phyloP scores from a whole-genome alignment of 257 asterid species.

The Solanum dulcamara region DNA sequence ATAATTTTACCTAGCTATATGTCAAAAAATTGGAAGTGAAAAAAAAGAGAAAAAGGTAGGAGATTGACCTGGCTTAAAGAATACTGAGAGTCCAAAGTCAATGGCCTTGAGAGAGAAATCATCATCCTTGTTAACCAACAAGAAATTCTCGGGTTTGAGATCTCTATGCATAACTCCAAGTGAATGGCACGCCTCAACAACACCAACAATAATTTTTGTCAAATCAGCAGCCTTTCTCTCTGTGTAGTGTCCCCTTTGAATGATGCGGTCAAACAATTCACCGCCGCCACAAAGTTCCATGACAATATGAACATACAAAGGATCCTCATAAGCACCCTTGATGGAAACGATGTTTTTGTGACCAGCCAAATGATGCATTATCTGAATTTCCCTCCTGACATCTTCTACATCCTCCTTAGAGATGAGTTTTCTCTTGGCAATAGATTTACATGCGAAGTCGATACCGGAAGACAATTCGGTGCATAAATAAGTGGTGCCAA shows the following conservation, averaged over 20 bases:
- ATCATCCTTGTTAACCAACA: conserved; percentile 79
- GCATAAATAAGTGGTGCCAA: conserved; percentile 74
- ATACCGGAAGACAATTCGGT: conserved; percentile 46
- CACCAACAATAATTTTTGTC: conserved; percentile 80
- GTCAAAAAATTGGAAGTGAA: not conserved
- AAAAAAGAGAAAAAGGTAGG: not conserved
- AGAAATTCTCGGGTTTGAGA: conserved; percentile 87
- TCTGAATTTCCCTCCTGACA: conserved; percentile 93
- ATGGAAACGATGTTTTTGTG: conserved; percentile 80
- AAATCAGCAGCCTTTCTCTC: conserved; percentile 89
- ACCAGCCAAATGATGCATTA: conserved; percentile 92
- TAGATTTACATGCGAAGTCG: conserved; percentile 84
- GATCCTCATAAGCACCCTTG: conserved; percentile 88
- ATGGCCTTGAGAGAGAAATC: conserved; percentile 92
- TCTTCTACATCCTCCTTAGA: conserved; percentile 85
- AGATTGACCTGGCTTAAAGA: conserved; percentile 78
- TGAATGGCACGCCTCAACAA: conserved; percentile 93
- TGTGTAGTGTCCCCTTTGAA: conserved; percentile 80
- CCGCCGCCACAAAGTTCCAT: conserved; percentile 95
- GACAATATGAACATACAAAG: conserved; percentile 76
- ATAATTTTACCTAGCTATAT: not conserved
- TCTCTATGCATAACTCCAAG: conserved; percentile 97
- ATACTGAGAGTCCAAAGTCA: conserved; percentile 93
- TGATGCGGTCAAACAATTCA: conserved; percentile 85
- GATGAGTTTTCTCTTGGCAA: conserved; percentile 75